Evolutionary conservation across 345 rosid species (phyloP), one percentile per base, ranked within the genome.

Genomic region (Bruguiera sexangula): DNA sequence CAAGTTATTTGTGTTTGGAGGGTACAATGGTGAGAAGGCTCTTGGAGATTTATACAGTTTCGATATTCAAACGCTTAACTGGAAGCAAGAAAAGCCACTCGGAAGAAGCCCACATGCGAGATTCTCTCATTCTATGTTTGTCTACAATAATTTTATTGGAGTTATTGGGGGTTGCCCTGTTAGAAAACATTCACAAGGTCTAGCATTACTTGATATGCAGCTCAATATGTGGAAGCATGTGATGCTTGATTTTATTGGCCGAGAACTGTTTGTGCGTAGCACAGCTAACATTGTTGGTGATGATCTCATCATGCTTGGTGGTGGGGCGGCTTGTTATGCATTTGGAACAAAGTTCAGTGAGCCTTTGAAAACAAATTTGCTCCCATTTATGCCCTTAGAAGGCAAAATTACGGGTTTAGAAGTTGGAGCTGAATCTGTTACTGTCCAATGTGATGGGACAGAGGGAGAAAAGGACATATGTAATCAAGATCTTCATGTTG

Each of bases 251-350:
- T 91, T 80, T 66, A 73, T 83, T 70, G 83, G 86, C 82, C 79
- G 80, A 76, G 92, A 88, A 51, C 71, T 94, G 65, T 82, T 91
- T 72, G 96, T 91, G 37, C 93, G 98, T 39, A 73, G 82, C 82
- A 85, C 96, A 27, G 81, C 86, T 75, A 89, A 75, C 62, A 81
- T 94, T 77, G 77, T 89, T 66, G 86, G 86, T 20, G 87, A 89
- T 81, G 84, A 88, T 80, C 95, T 91, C 71, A 73, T 89, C 4
- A 59, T 87, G 78, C 76, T 94, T 77, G 98, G 97, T 21, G 98
- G 98, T 70, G 97, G 97, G 66, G 93, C 95, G 72, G 87, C 98
- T 70, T 94, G 98, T 81, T 89, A 89, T 80, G 97, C 97, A 37
- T 94, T 91, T 87, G 98, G 98, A 79, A 84, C 98, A 52, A 94